Evolutionary conservation across 805 yeast species (phyloP).

Genomic region (Nakazawaea ernobii): DNA sequence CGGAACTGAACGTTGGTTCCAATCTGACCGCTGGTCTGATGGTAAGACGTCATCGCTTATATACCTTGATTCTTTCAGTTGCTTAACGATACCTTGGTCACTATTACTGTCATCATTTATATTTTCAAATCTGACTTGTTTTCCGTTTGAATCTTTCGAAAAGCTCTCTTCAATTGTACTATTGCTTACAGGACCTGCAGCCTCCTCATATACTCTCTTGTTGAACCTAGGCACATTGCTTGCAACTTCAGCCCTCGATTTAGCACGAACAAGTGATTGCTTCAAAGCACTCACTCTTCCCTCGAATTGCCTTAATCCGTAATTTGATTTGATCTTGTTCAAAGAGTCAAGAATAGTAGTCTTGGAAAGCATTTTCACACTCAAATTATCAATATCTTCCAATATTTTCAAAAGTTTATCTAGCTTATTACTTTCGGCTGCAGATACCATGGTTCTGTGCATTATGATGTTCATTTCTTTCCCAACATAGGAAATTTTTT

Average conservation of each 20-base stretch:
- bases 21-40: too few species aligned
- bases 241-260: neutral
- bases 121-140: neutral
- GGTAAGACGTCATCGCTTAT: too few species aligned
- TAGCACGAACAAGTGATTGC: neutral
- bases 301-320: neutral
- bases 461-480: neutral
- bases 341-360: constrained; percentile 1
- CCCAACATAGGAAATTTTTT: neutral
- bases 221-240: too few species aligned
- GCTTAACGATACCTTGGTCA: neutral
- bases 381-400: neutral
- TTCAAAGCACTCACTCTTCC: neutral
- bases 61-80: too few species aligned
- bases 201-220: too few species aligned
- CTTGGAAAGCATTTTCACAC: neutral
- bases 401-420: neutral
- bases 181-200: neutral
- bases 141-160: neutral
- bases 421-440: neutral
- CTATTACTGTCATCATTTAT: neutral
- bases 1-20: too few species aligned
- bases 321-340: neutral
- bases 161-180: too few species aligned
- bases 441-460: neutral